These are phyloP conservation scores for Lecanoromycetidae sp. DNA, from an alignment of 2,329 filamentous ascomycete species.

Conservation along the genomic window DNA sequence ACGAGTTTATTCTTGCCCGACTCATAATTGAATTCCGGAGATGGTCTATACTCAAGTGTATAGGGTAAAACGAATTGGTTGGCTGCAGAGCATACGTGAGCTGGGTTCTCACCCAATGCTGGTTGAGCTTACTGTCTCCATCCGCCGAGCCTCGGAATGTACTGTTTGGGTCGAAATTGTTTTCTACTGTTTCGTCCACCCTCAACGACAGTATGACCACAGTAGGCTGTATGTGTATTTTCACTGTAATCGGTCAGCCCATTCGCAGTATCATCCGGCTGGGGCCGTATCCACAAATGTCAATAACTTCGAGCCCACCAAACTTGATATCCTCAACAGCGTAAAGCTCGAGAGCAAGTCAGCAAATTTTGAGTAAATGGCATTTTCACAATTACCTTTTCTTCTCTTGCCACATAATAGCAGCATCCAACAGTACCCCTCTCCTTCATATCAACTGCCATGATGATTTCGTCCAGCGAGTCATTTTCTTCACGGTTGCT, in stretches of 20 bases:
- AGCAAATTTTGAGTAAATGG: background rate
- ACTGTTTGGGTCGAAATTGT: conserved; percentile 34
- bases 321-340: conserved; percentile 58
- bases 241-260: conserved; percentile 35
- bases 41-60: conserved; percentile 54
- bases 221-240: conserved; percentile 49
- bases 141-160: conserved; percentile 24
- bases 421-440: conserved; percentile 66
- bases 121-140: conserved; percentile 23
- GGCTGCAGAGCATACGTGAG: conserved; percentile 24
- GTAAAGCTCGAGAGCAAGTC: conserved; percentile 28
- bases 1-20: conserved; percentile 54
- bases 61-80: conserved; percentile 45
- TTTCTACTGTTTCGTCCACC: conserved; percentile 34
- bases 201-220: conserved; percentile 46
- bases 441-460: conserved; percentile 67
- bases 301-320: conserved; percentile 56
- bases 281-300: conserved; percentile 35
- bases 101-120: background rate
- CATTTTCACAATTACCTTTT: conserved; percentile 23
- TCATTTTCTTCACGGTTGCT: conserved; percentile 35
- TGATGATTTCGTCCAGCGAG: conserved; percentile 54
- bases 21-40: conserved; percentile 60
- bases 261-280: conserved; percentile 35
- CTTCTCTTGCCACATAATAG: conserved; percentile 63